Percentiles rank a stretch among this genome's conserved stretches.
Evolutionary conservation across 2,329 filamentous ascomycete species (phyloP).

Genomic region (Verticillium isaacii): DNA sequence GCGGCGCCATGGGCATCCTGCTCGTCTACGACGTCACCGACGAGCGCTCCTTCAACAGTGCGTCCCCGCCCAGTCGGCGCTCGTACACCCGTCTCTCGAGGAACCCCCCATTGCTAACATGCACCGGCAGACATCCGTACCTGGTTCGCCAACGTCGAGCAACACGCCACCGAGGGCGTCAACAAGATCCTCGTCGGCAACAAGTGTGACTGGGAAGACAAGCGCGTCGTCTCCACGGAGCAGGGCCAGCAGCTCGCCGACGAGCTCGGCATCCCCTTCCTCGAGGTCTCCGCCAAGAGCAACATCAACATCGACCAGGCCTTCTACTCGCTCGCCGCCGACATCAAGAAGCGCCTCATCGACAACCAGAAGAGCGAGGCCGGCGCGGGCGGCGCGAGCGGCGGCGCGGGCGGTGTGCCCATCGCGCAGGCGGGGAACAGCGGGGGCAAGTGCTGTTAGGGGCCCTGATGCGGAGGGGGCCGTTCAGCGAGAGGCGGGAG

Average conservation of each 20-base stretch:
- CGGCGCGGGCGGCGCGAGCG: conserved; percentile 26
- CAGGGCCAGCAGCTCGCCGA: conserved; percentile 90
- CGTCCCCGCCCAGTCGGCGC: conserved; percentile 22
- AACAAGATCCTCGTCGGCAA: conserved; percentile 99
- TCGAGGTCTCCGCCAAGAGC: conserved; percentile 97
- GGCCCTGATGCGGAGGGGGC: no score
- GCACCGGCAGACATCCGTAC: conserved; percentile 79
- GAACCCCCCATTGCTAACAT: background rate
- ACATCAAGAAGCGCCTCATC: conserved; percentile 98
- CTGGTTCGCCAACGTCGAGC: conserved; percentile 99
- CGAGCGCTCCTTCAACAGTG: conserved; percentile 99
- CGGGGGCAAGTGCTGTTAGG: conserved; percentile 74
- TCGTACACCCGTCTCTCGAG: background rate
- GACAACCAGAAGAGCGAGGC: conserved; percentile 78
- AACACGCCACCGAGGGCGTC: conserved; percentile 98
- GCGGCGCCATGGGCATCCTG: conserved; percentile 97
- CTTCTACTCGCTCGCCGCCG: conserved; percentile 89
- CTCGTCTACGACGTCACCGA: conserved; percentile 99
- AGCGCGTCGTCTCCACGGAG: conserved; percentile 89
- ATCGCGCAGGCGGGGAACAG: conserved; percentile 57
- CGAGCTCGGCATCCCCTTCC: conserved; percentile 95
- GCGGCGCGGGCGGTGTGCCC: conserved; percentile 32
- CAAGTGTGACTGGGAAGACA: conserved; percentile 99
- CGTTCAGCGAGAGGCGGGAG: background rate
- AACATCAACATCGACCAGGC: conserved; percentile 99